phyloP scores from a whole-genome alignment of 345 rosid species.

The Sapria himalayana region DNA sequence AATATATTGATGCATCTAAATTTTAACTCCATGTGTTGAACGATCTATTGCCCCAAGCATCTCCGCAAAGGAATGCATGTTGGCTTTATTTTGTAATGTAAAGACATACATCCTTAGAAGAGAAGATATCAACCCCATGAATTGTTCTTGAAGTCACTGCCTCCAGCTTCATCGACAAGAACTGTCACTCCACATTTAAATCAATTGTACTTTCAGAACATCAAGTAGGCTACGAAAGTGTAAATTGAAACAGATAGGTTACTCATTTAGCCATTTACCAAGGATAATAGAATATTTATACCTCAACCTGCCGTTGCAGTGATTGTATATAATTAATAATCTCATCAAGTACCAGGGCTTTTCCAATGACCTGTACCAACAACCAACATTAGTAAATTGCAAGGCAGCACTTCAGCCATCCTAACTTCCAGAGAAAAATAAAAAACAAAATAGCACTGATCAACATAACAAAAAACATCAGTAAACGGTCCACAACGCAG shows the following conservation, averaged over 20 bases:
- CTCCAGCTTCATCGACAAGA: constrained; percentile 86
- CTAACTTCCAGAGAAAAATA: neutral
- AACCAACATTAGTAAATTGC: neutral
- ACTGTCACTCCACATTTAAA: no score
- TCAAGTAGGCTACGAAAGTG: neutral
- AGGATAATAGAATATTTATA: no score
- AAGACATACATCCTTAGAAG: constrained; percentile 48
- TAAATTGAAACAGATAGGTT: no score
- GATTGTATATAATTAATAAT: constrained; percentile 86
- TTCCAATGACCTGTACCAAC: constrained; percentile 56
- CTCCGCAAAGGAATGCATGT: no score
- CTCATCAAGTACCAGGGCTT: constrained; percentile 82
- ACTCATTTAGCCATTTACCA: no score
- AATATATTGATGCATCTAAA: no score
- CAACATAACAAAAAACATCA: neutral
- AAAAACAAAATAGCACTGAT: neutral
- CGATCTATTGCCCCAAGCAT: no score
- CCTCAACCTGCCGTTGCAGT: constrained; percentile 80
- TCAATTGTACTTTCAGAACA: no score
- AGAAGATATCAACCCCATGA: constrained; percentile 42
- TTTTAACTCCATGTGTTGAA: no score
- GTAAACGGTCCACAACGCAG: no score
- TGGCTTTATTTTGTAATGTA: no score
- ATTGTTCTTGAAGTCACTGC: constrained; percentile 55
- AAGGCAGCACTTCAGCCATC: neutral